phyloP scores from a whole-genome alignment of 176 grass and related monocot species.

The Oryza meridionalis region DNA sequence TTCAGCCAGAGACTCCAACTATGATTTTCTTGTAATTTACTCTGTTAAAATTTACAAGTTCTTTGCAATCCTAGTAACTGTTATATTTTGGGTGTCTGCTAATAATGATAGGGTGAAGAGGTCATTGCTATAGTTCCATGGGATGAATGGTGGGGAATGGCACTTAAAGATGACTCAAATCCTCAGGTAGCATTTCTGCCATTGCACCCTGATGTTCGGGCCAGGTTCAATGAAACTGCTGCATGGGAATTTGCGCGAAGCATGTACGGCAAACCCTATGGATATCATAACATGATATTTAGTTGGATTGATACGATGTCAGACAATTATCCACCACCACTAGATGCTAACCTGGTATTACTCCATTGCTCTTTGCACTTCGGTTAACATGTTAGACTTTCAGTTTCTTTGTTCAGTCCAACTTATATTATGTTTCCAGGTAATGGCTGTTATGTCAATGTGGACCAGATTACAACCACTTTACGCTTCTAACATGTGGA shows the following conservation, averaged over 20 bases:
- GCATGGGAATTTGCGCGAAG: slow-evolving; percentile 83
- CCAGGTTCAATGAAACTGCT: slow-evolving; percentile 80
- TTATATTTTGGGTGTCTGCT: neutral
- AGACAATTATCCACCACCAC: slow-evolving; percentile 91
- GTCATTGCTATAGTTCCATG: slow-evolving; percentile 84
- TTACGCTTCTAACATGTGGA: slow-evolving; percentile 99
- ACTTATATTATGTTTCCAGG: slow-evolving; percentile 56
- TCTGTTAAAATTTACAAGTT: neutral
- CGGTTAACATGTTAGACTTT: neutral
- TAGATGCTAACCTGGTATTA: slow-evolving; percentile 93
- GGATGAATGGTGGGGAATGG: slow-evolving; percentile 98
- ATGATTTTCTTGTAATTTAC: neutral
- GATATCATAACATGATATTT: slow-evolving; percentile 99
- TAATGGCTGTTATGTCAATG: slow-evolving; percentile 97
- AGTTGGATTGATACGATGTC: slow-evolving; percentile 94
- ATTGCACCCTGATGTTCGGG: slow-evolving; percentile 71
- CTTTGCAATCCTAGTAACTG: neutral
- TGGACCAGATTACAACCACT: slow-evolving; percentile 95
- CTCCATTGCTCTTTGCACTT: slow-evolving; percentile 33
- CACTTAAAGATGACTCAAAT: slow-evolving; percentile 86
- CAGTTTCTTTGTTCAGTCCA: slow-evolving; percentile 2
- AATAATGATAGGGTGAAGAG: slow-evolving; percentile 77
- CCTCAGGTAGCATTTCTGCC: slow-evolving; percentile 90
- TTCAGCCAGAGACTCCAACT: neutral
- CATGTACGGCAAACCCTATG: slow-evolving; percentile 96